Conservation (phyloP, 2,329 filamentous ascomycete species). For the Aureobasidium leucospermi region DNA sequence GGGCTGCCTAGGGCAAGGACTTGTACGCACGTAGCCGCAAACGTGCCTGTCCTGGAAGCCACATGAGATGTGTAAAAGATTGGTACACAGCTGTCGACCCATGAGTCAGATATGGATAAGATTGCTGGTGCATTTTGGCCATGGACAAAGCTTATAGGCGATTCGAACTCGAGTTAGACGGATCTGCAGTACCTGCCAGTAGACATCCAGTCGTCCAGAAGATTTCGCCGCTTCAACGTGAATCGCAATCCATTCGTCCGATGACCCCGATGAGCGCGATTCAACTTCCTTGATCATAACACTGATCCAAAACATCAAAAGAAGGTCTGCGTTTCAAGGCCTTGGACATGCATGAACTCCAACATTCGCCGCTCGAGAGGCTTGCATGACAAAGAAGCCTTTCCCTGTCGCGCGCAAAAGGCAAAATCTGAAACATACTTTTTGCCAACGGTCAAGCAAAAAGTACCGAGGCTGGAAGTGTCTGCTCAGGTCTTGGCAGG, state of each 20-base stretch:
- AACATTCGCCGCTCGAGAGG: not conserved
- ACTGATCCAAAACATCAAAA: no score
- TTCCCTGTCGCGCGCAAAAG: not conserved
- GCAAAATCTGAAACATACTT: not conserved
- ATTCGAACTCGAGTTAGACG: not conserved
- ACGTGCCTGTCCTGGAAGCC: not conserved
- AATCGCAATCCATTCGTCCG: not conserved
- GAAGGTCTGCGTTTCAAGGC: no score
- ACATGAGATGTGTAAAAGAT: not conserved
- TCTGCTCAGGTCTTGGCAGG: not conserved
- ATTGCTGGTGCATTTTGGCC: not conserved
- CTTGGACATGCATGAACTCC: not conserved
- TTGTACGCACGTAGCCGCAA: not conserved
- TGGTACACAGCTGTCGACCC: slow-evolving; percentile 1
- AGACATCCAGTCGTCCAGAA: not conserved
- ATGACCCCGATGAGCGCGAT: not conserved
- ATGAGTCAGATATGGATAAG: not conserved
- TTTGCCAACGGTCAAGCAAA: not conserved
- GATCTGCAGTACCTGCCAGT: not conserved
- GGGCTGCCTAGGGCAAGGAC: not conserved
- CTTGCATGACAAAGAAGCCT: not conserved
- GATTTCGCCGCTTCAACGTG: not conserved
- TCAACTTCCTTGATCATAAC: no score
- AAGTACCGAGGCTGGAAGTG: not conserved
- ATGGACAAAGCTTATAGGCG: not conserved